A percentile compares a stretch with the other conserved stretches of the same genome.
These are phyloP conservation scores for Rhodosporidiobolus odoratus DNA, from an alignment of 768 basidiomycete genomes.

Conservation along the genomic window DNA sequence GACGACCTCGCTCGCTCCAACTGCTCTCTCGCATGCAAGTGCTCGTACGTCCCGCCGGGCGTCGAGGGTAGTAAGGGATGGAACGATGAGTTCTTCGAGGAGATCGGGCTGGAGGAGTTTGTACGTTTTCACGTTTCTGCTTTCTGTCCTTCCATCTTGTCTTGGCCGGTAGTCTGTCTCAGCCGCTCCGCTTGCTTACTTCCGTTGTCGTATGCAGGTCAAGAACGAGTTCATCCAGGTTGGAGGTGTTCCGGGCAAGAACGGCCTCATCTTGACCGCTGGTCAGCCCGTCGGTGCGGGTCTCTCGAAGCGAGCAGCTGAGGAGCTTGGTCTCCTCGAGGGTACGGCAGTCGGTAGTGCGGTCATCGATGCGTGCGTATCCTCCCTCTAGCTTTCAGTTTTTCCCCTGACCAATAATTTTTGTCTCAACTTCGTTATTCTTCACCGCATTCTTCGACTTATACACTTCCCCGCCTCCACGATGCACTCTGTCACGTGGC, in stretches of 20 bases:
- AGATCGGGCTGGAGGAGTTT: slow-evolving; percentile 72
- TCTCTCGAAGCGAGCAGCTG: slow-evolving; percentile 68
- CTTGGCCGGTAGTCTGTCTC: neutral
- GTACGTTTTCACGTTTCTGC: slow-evolving; percentile 43
- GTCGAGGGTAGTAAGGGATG: slow-evolving; percentile 63
- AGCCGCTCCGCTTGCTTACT: neutral
- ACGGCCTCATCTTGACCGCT: slow-evolving; percentile 63
- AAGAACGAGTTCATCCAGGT: slow-evolving; percentile 67
- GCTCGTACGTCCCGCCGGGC: slow-evolving; percentile 73
- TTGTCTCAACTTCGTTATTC: neutral
- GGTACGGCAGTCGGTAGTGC: slow-evolving; percentile 91
- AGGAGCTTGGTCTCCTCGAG: slow-evolving; percentile 73
- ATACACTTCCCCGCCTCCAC: neutral
- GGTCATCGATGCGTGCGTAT: slow-evolving; percentile 77
- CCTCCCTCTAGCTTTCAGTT: slow-evolving; percentile 3
- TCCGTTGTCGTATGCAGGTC: slow-evolving; percentile 42
- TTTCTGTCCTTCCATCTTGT: neutral
- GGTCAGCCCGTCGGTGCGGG: slow-evolving; percentile 77
- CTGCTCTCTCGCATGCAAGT: slow-evolving; percentile 95
- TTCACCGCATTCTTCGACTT: neutral
- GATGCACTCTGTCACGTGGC: too few species aligned
- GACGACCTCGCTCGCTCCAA: slow-evolving; percentile 67
- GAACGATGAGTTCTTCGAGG: slow-evolving; percentile 77
- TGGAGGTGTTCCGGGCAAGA: slow-evolving; percentile 60
- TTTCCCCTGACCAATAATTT: slow-evolving; percentile 8